Evolutionary conservation across 2,329 filamentous ascomycete genomes (phyloP).

Genomic region (Diaporthe citrichinensis): DNA sequence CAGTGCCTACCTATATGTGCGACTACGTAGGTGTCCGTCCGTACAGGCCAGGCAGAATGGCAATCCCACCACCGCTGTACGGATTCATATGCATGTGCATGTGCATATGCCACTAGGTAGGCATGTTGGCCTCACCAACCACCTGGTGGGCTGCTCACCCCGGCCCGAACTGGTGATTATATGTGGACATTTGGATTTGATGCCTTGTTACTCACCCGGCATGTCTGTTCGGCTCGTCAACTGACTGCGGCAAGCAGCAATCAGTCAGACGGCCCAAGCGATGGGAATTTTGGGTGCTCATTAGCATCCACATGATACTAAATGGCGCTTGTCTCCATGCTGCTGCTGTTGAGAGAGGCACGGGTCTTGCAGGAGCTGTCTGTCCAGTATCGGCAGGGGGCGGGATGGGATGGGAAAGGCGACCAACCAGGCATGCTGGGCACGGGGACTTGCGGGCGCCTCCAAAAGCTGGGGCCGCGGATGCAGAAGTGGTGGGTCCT

Average conservation of each 20-base stretch:
- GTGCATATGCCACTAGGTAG: background rate
- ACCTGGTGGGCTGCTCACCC: conserved; percentile 1
- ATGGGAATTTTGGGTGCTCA: background rate
- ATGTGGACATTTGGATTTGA: background rate
- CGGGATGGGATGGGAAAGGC: background rate
- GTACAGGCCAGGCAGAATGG: background rate
- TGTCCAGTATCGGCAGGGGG: conserved; percentile 1
- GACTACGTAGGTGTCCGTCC: background rate
- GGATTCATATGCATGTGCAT: background rate
- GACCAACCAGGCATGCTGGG: conserved; percentile 5
- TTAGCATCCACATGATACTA: background rate
- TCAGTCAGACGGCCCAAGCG: too few species aligned
- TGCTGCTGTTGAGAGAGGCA: background rate
- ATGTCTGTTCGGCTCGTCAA: background rate
- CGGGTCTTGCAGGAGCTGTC: conserved; percentile 17
- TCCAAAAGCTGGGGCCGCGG: conserved; percentile 27
- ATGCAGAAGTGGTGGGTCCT: conserved; percentile 7
- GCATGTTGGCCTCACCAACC: conserved; percentile 26
- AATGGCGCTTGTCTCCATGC: background rate
- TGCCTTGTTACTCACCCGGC: background rate
- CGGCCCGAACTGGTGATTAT: background rate
- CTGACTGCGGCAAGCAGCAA: background rate
- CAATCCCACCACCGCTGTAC: background rate
- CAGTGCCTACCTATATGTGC: background rate
- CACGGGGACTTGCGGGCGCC: conserved; percentile 18